phyloP scores from a whole-genome alignment of 345 rosid genomes.

The Citrus reticulata region DNA sequence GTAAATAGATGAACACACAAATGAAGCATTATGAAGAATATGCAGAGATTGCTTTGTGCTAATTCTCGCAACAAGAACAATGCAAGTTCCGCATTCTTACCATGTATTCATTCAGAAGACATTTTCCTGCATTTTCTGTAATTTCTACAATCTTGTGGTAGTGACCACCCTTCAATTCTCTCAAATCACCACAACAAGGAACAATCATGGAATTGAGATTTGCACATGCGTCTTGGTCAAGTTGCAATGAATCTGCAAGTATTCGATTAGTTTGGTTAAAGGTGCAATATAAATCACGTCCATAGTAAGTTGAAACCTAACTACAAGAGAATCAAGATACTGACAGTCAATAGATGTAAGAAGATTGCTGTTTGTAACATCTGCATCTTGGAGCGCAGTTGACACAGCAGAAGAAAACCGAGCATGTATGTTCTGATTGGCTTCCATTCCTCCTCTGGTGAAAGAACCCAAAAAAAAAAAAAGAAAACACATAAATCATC shows the following conservation, averaged over 20 bases:
- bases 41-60: too few relatives aligned
- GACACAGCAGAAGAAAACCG: slow-evolving; percentile 78
- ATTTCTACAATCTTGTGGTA: slow-evolving; percentile 77
- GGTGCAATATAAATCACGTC: not conserved
- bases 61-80: too few relatives aligned
- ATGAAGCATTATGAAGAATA: too few relatives aligned
- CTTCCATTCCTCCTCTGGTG: slow-evolving; percentile 75
- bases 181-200: slow-evolving; percentile 78
- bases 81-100: slow-evolving; percentile 33
- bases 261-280: slow-evolving; percentile 8
- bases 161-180: slow-evolving; percentile 83
- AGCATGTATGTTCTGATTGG: slow-evolving; percentile 56
- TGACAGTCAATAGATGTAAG: slow-evolving; percentile 73
- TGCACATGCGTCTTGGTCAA: slow-evolving; percentile 79
- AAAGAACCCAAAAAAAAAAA: not conserved
- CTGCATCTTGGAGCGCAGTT: slow-evolving; percentile 58
- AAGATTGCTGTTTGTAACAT: slow-evolving; percentile 54
- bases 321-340: slow-evolving; percentile 27
- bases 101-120: slow-evolving; percentile 77
- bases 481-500: not conserved
- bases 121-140: slow-evolving; percentile 82
- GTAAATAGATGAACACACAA: not conserved
- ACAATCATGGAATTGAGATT: slow-evolving; percentile 78
- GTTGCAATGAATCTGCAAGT: slow-evolving; percentile 76
- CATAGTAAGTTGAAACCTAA: not conserved